A percentile compares a stretch with the other conserved stretches of the same genome.
Evolutionary conservation across 306 rosid genomes (phyloP).

Genomic region (Prunus dulcis): DNA sequence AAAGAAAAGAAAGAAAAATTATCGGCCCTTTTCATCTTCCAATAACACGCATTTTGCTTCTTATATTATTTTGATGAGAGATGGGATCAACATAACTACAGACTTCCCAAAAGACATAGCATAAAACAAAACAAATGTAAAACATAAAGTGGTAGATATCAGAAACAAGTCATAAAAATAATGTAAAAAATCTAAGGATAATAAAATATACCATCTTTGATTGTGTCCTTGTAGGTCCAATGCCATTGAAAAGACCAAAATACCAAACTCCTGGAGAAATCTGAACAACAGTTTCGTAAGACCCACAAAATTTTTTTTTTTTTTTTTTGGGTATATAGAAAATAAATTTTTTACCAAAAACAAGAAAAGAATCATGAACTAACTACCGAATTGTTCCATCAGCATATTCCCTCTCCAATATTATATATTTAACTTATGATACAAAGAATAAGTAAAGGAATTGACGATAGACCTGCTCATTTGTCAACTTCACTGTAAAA

Average conservation of each 20-base stretch:
- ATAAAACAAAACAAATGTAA: background rate
- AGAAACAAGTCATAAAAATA: constrained; percentile 9
- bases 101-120: background rate
- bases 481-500: constrained; percentile 64
- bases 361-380: background rate
- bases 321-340: background rate
- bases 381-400: constrained; percentile 17
- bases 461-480: constrained; percentile 63
- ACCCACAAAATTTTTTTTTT: background rate
- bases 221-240: constrained; percentile 82
- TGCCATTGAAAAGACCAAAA: constrained; percentile 92
- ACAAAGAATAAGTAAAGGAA: constrained; percentile 9
- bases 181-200: background rate
- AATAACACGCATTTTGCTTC: too few relatives aligned
- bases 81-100: background rate
- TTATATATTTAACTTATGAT: background rate
- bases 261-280: constrained; percentile 95
- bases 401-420: background rate
- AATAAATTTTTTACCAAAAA: background rate
- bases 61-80: background rate
- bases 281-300: constrained; percentile 43
- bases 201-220: constrained; percentile 73
- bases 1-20: too few relatives aligned
- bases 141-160: constrained; percentile 2
- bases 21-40: too few relatives aligned